Base-by-base conservation (phyloP, 352 stramenopile genomes). In the Globisporangium mamillatum region DNA sequence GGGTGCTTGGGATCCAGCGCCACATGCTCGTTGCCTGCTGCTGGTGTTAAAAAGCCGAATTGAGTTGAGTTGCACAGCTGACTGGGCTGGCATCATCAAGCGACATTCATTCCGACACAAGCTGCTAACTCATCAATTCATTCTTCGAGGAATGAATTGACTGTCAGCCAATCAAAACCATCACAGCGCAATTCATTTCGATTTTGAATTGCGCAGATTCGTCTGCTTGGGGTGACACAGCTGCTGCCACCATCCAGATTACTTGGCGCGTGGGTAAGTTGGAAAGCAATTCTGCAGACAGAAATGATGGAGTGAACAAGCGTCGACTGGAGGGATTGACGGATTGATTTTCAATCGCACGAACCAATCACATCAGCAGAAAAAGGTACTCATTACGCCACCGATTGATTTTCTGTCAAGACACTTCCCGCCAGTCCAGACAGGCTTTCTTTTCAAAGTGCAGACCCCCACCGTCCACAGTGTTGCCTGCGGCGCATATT, bases 101-200 rank as follows among this genome's bases (percentile, higher is more conserved):
- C 41, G 44, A 55, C 59, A 52, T 55, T 46, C 59, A 55, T 29
- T 62, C 29, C 7, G 38, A 55, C 22, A 9, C 12, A 22, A 16
- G 12, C 5, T 18, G 20, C 27, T 60, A 20, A 60, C 29, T 50
- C 22, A 50, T 22, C 63, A 68, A 68, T 64, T 68, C 53, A 56
- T 64, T 56, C 56, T 52, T 27, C n/a, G 16, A 16, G 5, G 16
- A 60, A 10, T 67, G 24, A 20, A 14, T 4, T 18, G 27, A 25
- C 41, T 41, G 4, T 20, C 14, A 60, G n/a, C 54, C 54, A 60
- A 60, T 60, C 54, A 60, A 18, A 24, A 38, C 18, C 12, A 2
- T 4, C 4, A 41, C 14, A 60, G 16, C 1, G 29, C 25, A 46
- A 64, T 56, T 64, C 38, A 64, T 25, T 57, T 20, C 18, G 4